phyloP scores from a whole-genome alignment of 306 rosid species.

The Abrus pulchellus region DNA sequence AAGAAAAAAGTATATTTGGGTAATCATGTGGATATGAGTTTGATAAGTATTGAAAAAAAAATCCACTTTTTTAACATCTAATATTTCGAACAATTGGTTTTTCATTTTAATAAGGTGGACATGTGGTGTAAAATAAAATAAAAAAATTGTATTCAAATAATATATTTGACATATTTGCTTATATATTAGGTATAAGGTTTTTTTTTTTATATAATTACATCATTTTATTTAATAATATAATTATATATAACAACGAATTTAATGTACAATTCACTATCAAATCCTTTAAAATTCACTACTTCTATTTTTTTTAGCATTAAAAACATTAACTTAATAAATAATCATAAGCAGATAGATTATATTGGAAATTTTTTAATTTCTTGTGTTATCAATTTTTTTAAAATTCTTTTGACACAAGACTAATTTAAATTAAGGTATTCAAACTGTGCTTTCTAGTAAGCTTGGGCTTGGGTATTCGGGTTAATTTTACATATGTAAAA shows the following conservation, averaged over 20 bases:
- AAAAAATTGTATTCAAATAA: too few species aligned
- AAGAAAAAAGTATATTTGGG: background rate
- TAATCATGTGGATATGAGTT: background rate
- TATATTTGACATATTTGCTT: background rate
- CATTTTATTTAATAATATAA: background rate
- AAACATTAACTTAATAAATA: background rate
- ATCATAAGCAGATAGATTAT: background rate
- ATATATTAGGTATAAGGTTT: background rate
- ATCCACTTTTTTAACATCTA: too few species aligned
- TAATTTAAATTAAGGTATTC: background rate
- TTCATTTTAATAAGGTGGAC: too few species aligned
- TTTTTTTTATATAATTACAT: too few species aligned
- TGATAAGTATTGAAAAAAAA: background rate
- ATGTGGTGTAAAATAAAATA: too few species aligned
- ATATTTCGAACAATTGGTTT: too few species aligned
- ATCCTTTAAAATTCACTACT: background rate
- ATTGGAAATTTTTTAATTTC: background rate
- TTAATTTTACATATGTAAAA: constrained; percentile 16
- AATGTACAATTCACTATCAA: too few species aligned
- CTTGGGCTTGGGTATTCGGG: background rate
- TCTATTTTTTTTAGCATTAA: background rate
- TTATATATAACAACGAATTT: background rate
- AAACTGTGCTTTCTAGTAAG: background rate
- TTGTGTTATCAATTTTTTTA: background rate
- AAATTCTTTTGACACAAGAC: background rate